Base-by-base conservation (phyloP, 805 yeast species). In the Suhomyces sp. region DNA sequence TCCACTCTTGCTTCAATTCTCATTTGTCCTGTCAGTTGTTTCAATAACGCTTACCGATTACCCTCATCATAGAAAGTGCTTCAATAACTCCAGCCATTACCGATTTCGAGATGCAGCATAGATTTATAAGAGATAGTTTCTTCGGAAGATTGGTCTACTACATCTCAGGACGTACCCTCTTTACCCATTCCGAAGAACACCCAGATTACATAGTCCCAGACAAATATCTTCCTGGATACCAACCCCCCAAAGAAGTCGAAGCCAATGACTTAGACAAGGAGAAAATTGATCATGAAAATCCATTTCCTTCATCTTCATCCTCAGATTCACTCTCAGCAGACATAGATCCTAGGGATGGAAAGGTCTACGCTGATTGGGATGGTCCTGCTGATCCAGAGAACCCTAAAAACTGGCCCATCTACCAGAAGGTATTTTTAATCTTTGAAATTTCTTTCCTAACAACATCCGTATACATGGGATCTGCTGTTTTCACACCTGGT, bases 401-500 rank as follows among this genome's bases (percentile, higher is more conserved):
- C 44, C 86, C 87, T 0, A 48, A 57, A 14, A 77, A 76, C 48
- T 80, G 86, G 86, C 62, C 79, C 0, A 18, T 50, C 0, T 30
- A 39, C 20, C 61, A 66, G 33, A 76, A 73, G 48, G 23, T 53
- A 2, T 31, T 72, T 19, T 60, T 73, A 24, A 51, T 69, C 4
- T 6, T 51, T 2, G 62, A 68, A 42, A 59, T 76, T 10, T 60
- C 73, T 6, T 40, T 75, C 26, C 52, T 76, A 30, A 70, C 81
- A 3, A 56, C 69, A 8, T 58, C 78, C 4, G 73, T 76, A 0
- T 78, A 79, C 39, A 71, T 76, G 65, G 79, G 77, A 10, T 68
- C 82, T 1, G 74, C 83, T 3, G 62, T 77, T 18, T 68, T 72
- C 41, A 67, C 81, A 0, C 82, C 83, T 0, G 75, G 77, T 14